These are phyloP conservation scores for Massarina eburnea DNA, from an alignment of 2,329 filamentous ascomycete genomes.

Conservation along the genomic window DNA sequence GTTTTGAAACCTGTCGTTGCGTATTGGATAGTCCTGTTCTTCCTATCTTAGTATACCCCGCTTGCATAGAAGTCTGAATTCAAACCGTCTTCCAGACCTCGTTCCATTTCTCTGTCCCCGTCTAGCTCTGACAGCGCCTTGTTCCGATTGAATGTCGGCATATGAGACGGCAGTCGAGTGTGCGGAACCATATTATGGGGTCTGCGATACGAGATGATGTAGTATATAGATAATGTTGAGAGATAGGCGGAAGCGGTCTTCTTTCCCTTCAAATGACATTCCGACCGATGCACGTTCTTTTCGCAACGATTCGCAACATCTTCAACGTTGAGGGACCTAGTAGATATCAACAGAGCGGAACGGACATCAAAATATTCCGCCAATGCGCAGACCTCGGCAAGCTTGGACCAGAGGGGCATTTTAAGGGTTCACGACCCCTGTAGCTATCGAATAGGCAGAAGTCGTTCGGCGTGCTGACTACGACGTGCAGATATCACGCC, in stretches of 20 bases:
- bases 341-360: background rate
- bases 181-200: too few species aligned
- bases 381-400: background rate
- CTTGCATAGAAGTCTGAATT: background rate
- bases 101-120: too few species aligned
- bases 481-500: background rate
- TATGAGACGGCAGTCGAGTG: too few species aligned
- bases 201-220: background rate
- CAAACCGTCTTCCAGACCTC: too few species aligned
- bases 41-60: background rate
- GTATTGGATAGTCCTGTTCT: background rate
- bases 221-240: background rate
- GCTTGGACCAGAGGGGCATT: background rate
- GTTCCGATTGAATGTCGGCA: too few species aligned
- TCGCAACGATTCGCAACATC: too few species aligned
- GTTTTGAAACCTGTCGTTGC: constrained; percentile 16
- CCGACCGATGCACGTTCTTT: too few species aligned
- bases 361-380: background rate
- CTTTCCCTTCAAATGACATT: too few species aligned
- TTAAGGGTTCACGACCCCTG: background rate
- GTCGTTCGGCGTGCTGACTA: background rate
- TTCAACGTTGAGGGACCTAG: too few species aligned
- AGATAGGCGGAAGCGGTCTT: too few species aligned
- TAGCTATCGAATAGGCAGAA: background rate
- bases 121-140: too few species aligned